Base-by-base conservation (phyloP, 805 yeast species). In the Lipomyces oligophaga region DNA sequence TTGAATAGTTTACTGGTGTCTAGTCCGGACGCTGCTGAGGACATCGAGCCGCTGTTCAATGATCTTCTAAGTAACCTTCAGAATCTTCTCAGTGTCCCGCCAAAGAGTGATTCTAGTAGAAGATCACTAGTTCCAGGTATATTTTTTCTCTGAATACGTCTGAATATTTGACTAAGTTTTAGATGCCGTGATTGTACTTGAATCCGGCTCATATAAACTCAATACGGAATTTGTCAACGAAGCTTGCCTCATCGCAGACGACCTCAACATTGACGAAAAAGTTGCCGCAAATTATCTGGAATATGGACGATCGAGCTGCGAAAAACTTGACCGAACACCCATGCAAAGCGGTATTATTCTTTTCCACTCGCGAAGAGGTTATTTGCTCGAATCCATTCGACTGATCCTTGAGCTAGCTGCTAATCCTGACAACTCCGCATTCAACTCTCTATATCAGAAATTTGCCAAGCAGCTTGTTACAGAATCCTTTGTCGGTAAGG, bases 191-290 rank as follows among this genome's bases (percentile, higher is more conserved):
- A 61, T 81, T 5, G 62, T 61, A 7, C 68, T 88, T 26, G 67
- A 72, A 16, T 80, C 74, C 58, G 81, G 51, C 16, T 77, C 77
- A 37, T 81, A 76, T 57, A 75, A 76, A 49, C 64, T 89, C 26
- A 86, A 84, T 60, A 70, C 77, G 38, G 77, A 78, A 31, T 89
- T 87, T 57, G 71, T 83, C 32, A 72, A 78, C 42, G 71, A 76
- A 3, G 75, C 87, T 0, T 69, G 79, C 3, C 69, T 71, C 20
- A 60, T 83, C 15, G 69, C 89, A 0, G 85, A 80, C 53, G 79
- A 79, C 31, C 70, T 90, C 42, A 71, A 84, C 40, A 68, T 90
- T 41, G 95, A 90, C 64, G 97, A 90, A 62, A 42, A 84, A 24
- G 70, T 76, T 2, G 76, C 85, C 1, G 93, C 94, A 1, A 85